Base-by-base conservation (phyloP, 495 filamentous ascomycete species). In the Xanthoparmelia taractica region DNA sequence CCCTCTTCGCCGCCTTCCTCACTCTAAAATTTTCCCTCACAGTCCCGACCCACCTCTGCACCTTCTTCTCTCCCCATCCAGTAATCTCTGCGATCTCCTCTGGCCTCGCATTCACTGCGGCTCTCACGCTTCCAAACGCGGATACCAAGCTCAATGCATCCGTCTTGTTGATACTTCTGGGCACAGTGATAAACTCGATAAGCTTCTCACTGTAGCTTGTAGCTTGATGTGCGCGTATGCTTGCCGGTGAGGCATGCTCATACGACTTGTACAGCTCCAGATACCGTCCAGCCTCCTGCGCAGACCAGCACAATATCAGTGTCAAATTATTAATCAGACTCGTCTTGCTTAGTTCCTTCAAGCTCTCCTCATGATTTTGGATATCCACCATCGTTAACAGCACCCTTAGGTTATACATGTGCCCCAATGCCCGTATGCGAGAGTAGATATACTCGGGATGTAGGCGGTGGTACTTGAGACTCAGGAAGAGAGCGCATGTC, bases 371-470 rank as follows among this genome's bases (percentile, higher is more conserved):
- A 64, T 93, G 90, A 68, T 90, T 91, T 40, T 86, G 83, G 58
- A 97, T 96, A 72, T 99, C 94, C 17, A 97, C 92, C 83, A 97
- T 91, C 4, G 86, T 85, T 33, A 97, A 80, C 4, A 98, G 73
- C 33, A 97, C 79, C 12, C 94, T 88, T 20, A 97, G 79, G 64
- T 85, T 85, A 77, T 92, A 97, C 71, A 89, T 90, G 23, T 86
- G 86, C 29, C 85, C 85, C 12, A 99, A 77, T 40, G 82, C 82
- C 54, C 85, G 84, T 65, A 99, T 90, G 62, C 94, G 90, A 29
- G 86, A 89, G 79, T 97, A 97, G 71, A 99, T 89, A 77, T 99
- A 99, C 74, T 97, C 94, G 2, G 94, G 94, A 73, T 99, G 95
- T 55, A 97, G 77, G 15, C 94, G 91, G 73, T 98, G 94, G 74